Conservation (phyloP, 2,329 filamentous ascomycete genomes). For the Chaetomium strumarium region DNA sequence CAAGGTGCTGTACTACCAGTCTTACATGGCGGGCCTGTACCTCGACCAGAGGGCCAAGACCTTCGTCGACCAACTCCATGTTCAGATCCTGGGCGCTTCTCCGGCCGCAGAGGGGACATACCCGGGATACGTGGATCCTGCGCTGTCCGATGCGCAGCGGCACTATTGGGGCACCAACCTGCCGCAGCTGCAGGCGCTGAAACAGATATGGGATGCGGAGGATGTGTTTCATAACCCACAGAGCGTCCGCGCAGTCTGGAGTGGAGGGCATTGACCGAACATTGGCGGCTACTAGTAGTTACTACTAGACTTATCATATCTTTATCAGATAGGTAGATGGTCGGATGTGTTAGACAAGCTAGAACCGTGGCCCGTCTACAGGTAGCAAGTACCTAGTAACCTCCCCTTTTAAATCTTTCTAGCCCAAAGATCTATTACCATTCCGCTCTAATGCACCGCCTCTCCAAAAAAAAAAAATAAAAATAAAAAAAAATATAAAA, state of each 20-base stretch:
- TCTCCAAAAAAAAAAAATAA: neutral
- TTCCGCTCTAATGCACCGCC: neutral
- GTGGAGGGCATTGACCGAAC: neutral
- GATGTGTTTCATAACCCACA: slow-evolving; percentile 56
- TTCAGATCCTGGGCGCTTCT: slow-evolving; percentile 34
- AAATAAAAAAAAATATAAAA: neutral
- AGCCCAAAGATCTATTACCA: neutral
- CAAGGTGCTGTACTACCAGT: slow-evolving; percentile 58
- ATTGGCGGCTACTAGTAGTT: neutral
- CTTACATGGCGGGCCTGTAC: slow-evolving; percentile 49
- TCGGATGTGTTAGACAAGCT: too few species aligned
- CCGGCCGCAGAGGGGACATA: slow-evolving; percentile 46
- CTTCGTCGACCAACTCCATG: slow-evolving; percentile 49
- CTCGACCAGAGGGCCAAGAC: slow-evolving; percentile 41
- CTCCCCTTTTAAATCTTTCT: neutral
- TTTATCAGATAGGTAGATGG: too few species aligned
- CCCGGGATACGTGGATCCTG: slow-evolving; percentile 57
- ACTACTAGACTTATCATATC: too few species aligned
- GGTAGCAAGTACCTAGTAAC: too few species aligned
- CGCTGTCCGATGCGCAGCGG: slow-evolving; percentile 39
- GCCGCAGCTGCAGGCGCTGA: slow-evolving; percentile 41
- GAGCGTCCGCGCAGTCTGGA: slow-evolving; percentile 35
- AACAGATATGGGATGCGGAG: slow-evolving; percentile 45
- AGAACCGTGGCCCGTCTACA: too few species aligned
- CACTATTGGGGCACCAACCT: slow-evolving; percentile 53